Evolutionary conservation across 2,329 filamentous ascomycete genomes (phyloP).

Genomic region (Aspergillus chevalieri): DNA sequence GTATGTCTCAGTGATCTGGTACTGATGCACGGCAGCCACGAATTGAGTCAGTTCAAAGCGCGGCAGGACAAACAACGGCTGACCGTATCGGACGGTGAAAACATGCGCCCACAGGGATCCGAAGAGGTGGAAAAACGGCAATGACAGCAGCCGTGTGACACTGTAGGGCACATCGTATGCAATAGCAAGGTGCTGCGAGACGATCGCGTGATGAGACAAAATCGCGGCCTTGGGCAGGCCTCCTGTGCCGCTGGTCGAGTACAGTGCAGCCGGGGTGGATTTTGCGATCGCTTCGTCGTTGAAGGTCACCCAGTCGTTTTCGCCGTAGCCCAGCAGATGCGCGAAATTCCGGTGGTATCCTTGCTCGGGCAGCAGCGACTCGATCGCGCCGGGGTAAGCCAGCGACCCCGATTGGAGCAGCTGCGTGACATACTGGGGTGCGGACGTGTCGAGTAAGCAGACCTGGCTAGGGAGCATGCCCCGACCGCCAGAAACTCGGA

Average conservation of each 20-base stretch:
- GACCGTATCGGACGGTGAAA: conserved; percentile 42
- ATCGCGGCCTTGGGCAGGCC: conserved; percentile 56
- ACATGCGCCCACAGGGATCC: conserved; percentile 43
- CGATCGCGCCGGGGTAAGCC: conserved; percentile 14
- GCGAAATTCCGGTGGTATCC: conserved; percentile 21
- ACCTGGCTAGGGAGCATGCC: conserved; percentile 29
- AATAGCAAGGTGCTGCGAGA: conserved; percentile 45
- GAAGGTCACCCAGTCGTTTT: conserved; percentile 46
- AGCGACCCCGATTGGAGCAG: conserved; percentile 21
- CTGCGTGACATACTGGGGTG: conserved; percentile 24
- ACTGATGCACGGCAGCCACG: conserved; percentile 34
- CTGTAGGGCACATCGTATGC: conserved; percentile 36
- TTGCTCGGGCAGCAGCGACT: conserved; percentile 10
- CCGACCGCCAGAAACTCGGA: conserved; percentile 25
- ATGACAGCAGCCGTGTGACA: conserved; percentile 42
- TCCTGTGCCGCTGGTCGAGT: conserved; percentile 55
- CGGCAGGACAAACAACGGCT: conserved; percentile 43
- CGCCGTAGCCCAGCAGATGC: conserved; percentile 39
- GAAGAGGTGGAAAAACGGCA: conserved; percentile 52
- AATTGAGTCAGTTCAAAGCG: conserved; percentile 41
- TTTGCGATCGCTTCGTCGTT: conserved; percentile 37
- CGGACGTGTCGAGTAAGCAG: conserved; percentile 30
- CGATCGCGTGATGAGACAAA: conserved; percentile 53
- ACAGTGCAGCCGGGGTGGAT: conserved; percentile 46
- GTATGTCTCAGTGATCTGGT: conserved; percentile 44